A percentile compares a stretch with the other conserved stretches of the same genome.
Conservation (phyloP, 108 stramenopile species). For the Skeletonema grethae region DNA sequence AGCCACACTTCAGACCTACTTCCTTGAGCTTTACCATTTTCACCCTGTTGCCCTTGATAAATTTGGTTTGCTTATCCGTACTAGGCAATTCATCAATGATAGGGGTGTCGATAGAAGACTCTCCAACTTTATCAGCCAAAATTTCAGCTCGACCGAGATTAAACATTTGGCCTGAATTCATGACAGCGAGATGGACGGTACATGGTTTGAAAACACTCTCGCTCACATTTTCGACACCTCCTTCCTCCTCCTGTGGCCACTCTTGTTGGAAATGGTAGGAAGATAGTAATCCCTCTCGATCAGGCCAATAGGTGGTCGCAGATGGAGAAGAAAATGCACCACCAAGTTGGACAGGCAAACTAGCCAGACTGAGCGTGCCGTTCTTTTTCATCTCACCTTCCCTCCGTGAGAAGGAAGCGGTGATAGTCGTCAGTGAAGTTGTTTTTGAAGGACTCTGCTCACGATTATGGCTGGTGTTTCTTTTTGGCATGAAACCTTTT, state of each 20-base stretch:
- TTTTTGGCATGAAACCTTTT: background rate
- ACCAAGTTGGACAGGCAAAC: background rate
- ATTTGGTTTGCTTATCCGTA: background rate
- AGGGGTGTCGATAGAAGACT: background rate
- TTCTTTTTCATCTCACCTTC: background rate
- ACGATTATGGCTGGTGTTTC: slow-evolving; percentile 1
- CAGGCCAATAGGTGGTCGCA: background rate
- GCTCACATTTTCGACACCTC: background rate
- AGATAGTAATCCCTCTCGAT: background rate
- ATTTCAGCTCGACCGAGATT: slow-evolving; percentile 1
- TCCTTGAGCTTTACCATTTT: slow-evolving; percentile 37
- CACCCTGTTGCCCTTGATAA: slow-evolving; percentile 1
- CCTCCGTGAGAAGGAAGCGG: background rate
- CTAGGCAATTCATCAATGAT: background rate
- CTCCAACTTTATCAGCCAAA: slow-evolving; percentile 1
- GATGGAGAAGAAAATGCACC: background rate
- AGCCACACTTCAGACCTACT: slow-evolving; percentile 22
- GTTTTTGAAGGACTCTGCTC: background rate
- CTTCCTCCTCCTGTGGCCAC: background rate
- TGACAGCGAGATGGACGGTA: slow-evolving; percentile 1
- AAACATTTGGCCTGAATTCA: background rate
- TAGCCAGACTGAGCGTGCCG: background rate
- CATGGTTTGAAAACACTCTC: background rate
- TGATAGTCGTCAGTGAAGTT: background rate
- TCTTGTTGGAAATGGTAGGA: slow-evolving; percentile 6